Base-by-base conservation (phyloP, 371 early-diverging fungal species). In the Syncephalastrum racemosum region DNA sequence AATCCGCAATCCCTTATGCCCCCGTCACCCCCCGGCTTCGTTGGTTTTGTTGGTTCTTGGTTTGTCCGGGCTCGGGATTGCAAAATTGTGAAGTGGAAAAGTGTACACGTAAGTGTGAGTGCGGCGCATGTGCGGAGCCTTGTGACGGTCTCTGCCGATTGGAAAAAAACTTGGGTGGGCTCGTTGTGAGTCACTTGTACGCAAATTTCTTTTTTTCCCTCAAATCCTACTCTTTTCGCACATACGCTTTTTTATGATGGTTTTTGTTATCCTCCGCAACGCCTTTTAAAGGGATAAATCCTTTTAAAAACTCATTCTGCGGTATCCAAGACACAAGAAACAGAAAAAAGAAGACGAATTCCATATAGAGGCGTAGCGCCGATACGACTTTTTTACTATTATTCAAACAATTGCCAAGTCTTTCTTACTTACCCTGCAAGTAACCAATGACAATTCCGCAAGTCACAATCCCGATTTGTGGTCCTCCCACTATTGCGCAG, bases 401-500 rank as follows among this genome's bases (percentile, higher is more conserved):
- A 31, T 8, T 43, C n/a, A 19, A 31, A 19, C 31, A 20, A 52
- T 16, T 31, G 25, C 15, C 31, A 40, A 31, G 36, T 31, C 36
- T 31, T 31, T 8, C 36, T 31, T 31, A 31, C 36, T 10, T 5
- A 31, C 36, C 10, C 36, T 31, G 36, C 36, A 31, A 31, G 36
- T 31, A 31, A 31, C 36, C 22, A 44, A 53, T 44, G 18, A 59
- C 31, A 31, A 50, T 39, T 39, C 59, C n/a, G 18, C 49, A 49
- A 25, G 23, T 24, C 31, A 40, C 58, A 55, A 60, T 60, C 57
- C 54, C 58, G 45, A 23, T 41, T 41, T 15, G 61, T 52, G 6
- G 25, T 58, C 20, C 64, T 57, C 40, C 60, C 56, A 15, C 46
- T 27, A 39, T 62, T 68, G 47, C 67, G 71, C 64, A 74, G 60